These are phyloP conservation scores for Pseudocercospora eumusae DNA, from an alignment of 2,329 filamentous ascomycete species.

Conservation along the genomic window DNA sequence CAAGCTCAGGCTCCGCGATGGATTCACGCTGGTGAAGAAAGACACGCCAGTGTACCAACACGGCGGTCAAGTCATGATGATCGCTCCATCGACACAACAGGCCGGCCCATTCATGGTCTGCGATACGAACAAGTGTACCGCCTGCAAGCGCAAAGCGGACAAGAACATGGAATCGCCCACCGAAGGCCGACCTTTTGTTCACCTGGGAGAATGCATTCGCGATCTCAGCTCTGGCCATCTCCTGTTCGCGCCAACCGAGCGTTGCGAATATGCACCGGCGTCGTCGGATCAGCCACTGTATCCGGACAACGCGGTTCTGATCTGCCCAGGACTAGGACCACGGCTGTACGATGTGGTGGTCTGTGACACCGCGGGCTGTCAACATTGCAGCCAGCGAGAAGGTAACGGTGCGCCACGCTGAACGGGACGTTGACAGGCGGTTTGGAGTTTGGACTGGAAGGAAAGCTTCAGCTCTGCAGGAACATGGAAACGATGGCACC, in stretches of 20 bases:
- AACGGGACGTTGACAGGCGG: too few species aligned
- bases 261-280: neutral
- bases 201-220: neutral
- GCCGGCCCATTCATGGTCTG: neutral
- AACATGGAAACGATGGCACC: too few species aligned
- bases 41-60: neutral
- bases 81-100: neutral
- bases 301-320: neutral
- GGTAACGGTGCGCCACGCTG: neutral
- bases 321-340: neutral
- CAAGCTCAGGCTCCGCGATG: neutral
- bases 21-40: neutral
- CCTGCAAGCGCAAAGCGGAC: neutral
- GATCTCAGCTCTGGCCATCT: neutral
- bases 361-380: neutral
- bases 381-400: neutral
- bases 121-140: neutral
- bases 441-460: too few species aligned
- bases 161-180: neutral
- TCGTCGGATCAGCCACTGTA: neutral
- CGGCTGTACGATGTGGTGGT: neutral
- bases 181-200: neutral
- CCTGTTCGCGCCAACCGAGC: neutral
- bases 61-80: neutral
- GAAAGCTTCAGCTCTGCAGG: too few species aligned